Evolutionary conservation across 805 yeast species (phyloP).

Genomic region (Kluyveromyces starmeri): DNA sequence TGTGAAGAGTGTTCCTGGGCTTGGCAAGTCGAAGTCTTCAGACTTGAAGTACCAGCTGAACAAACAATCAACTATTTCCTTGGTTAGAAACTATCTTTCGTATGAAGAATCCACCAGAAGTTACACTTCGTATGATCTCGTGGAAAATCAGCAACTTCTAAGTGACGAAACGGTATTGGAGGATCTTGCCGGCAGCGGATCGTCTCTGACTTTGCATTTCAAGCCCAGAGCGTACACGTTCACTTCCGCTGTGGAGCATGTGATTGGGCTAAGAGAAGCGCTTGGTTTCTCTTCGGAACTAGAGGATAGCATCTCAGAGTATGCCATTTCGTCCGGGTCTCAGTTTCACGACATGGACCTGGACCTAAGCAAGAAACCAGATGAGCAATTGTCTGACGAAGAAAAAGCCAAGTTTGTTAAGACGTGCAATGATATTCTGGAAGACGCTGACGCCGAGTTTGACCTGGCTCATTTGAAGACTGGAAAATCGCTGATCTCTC

Average conservation of each 20-base stretch:
- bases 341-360: slow-evolving; percentile 23
- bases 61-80: neutral
- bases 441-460: slow-evolving; percentile 8
- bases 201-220: slow-evolving; percentile 14
- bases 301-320: slow-evolving; percentile 26
- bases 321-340: slow-evolving; percentile 26
- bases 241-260: slow-evolving; percentile 26
- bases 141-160: slow-evolving; percentile 12
- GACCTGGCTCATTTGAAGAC: slow-evolving; percentile 10
- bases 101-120: slow-evolving; percentile 17
- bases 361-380: slow-evolving; percentile 6
- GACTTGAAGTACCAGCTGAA: slow-evolving; percentile 3
- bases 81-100: slow-evolving; percentile 2
- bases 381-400: slow-evolving; percentile 22
- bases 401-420: slow-evolving; percentile 23
- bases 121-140: slow-evolving; percentile 23
- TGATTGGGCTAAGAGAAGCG: slow-evolving; percentile 25
- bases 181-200: slow-evolving; percentile 11
- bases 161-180: slow-evolving; percentile 14
- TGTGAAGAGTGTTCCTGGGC: neutral
- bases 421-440: slow-evolving; percentile 15
- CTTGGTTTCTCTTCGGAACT: slow-evolving; percentile 28
- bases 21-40: neutral
- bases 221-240: slow-evolving; percentile 23
- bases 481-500: slow-evolving; percentile 21